Conservation (phyloP, 73 alveolate species). For the Uronychia binucleata region DNA sequence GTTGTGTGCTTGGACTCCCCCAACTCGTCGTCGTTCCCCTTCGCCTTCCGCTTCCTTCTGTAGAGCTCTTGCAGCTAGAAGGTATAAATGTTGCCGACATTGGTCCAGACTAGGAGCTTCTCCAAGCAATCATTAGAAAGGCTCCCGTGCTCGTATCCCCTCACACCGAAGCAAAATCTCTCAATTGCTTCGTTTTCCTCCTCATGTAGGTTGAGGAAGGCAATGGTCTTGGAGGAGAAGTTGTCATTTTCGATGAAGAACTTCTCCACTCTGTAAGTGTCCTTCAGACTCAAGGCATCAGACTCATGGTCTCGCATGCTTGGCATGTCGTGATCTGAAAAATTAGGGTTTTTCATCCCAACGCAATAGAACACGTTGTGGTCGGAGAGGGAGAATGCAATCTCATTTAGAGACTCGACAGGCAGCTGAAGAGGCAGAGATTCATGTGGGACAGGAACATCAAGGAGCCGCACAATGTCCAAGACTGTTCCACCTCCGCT, state of each 20-base stretch:
- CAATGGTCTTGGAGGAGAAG: conserved; percentile 51
- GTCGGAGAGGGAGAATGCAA: conserved; percentile 43
- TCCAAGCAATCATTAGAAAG: background rate
- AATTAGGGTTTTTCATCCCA: conserved; percentile 42
- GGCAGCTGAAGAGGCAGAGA: conserved; percentile 33
- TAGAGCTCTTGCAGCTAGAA: conserved; percentile 5
- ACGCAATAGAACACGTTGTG: conserved; percentile 56
- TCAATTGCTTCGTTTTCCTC: conserved; percentile 9
- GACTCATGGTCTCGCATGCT: conserved; percentile 16
- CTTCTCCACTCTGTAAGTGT: conserved; percentile 44
- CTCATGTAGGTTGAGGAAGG: conserved; percentile 1
- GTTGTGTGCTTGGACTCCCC: conserved; percentile 41
- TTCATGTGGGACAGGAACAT: background rate
- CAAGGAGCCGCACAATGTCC: background rate
- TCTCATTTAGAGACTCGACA: conserved; percentile 22
- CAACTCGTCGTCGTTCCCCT: conserved; percentile 10
- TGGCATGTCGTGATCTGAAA: conserved; percentile 17
- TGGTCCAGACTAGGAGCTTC: conserved; percentile 12
- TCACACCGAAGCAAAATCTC: background rate
- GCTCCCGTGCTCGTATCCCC: conserved; percentile 5
- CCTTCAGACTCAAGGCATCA: conserved; percentile 18
- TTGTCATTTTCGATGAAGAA: conserved; percentile 54
- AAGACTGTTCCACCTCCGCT: background rate
- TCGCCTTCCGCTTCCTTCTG: background rate
- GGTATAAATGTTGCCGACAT: conserved; percentile 7